Percentiles rank a stretch among this genome's conserved stretches.
phyloP scores from a whole-genome alignment of 2,329 filamentous ascomycete genomes.

The Pestalotiopsis sp. region DNA sequence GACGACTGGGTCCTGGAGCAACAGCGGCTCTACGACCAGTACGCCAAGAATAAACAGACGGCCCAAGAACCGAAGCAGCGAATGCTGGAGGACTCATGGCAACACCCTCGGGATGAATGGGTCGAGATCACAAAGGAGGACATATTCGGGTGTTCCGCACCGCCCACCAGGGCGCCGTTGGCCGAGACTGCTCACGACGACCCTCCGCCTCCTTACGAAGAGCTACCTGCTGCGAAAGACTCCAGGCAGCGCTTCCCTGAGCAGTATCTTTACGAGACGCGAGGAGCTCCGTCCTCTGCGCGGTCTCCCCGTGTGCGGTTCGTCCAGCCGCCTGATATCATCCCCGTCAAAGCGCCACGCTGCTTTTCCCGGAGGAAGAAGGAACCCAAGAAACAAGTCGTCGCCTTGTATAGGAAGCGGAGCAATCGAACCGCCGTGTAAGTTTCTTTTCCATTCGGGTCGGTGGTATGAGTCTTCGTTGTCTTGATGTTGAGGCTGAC shows the following conservation, averaged over 20 bases:
- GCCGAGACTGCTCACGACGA: background rate
- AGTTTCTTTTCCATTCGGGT: background rate
- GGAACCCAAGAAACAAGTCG: background rate
- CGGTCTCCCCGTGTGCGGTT: background rate
- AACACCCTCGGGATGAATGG: background rate
- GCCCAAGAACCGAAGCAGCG: background rate
- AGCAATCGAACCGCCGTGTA: background rate
- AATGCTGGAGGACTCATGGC: background rate
- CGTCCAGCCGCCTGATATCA: background rate
- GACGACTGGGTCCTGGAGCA: background rate
- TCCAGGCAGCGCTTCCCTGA: background rate
- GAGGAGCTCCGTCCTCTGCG: no score
- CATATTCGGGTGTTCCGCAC: no score
- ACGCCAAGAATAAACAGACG: background rate
- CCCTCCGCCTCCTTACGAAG: background rate
- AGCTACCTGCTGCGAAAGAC: background rate
- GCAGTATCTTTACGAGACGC: background rate
- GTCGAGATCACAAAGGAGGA: background rate
- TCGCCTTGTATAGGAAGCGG: background rate
- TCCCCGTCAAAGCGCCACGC: background rate
- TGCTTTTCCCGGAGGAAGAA: background rate
- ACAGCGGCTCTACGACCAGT: background rate
- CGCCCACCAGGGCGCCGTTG: background rate
- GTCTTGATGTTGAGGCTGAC: background rate
- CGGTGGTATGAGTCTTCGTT: background rate